Percentiles rank a stretch among this genome's conserved stretches.
Conservation (phyloP, 1,284 basidiomycete species). For the Fistulina hepatica region DNA sequence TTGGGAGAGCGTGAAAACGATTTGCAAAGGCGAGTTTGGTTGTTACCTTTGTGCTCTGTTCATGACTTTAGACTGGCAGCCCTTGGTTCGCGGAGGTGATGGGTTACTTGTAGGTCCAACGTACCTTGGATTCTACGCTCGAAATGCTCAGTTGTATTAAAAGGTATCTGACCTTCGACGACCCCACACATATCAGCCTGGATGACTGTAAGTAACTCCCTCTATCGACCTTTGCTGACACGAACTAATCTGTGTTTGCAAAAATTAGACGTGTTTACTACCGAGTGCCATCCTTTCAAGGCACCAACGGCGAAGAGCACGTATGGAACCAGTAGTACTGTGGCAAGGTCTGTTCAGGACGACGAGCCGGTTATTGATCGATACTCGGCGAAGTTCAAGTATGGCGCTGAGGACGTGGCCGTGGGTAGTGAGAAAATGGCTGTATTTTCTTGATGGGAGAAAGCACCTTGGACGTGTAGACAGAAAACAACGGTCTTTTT, state of each 20-base stretch:
- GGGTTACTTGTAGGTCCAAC: slow-evolving; percentile 58
- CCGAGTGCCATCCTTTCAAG: slow-evolving; percentile 58
- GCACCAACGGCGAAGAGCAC: slow-evolving; percentile 34
- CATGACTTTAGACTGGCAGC: too few species aligned
- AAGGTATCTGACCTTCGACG: slow-evolving; percentile 64
- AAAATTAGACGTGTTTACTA: slow-evolving; percentile 66
- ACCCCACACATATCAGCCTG: slow-evolving; percentile 52
- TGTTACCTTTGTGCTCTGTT: too few species aligned
- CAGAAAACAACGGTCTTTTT: too few species aligned
- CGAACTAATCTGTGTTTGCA: neutral
- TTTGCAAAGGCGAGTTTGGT: too few species aligned
- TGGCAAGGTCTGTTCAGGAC: too few species aligned
- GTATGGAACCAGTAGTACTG: too few species aligned
- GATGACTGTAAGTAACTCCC: slow-evolving; percentile 48
- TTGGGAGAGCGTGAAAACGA: slow-evolving; percentile 38
- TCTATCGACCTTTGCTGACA: neutral
- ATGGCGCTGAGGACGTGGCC: too few species aligned
- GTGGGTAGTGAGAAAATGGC: too few species aligned
- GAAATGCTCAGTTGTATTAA: slow-evolving; percentile 3
- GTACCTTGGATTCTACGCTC: slow-evolving; percentile 4
- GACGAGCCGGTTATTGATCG: too few species aligned
- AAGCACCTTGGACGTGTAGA: too few species aligned
- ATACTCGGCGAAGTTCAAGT: too few species aligned
- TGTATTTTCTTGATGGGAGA: too few species aligned
- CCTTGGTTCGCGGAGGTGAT: slow-evolving; percentile 74